Evolutionary conservation across 305 asterid species (phyloP).

Genomic region (Fraxinus albicans): DNA sequence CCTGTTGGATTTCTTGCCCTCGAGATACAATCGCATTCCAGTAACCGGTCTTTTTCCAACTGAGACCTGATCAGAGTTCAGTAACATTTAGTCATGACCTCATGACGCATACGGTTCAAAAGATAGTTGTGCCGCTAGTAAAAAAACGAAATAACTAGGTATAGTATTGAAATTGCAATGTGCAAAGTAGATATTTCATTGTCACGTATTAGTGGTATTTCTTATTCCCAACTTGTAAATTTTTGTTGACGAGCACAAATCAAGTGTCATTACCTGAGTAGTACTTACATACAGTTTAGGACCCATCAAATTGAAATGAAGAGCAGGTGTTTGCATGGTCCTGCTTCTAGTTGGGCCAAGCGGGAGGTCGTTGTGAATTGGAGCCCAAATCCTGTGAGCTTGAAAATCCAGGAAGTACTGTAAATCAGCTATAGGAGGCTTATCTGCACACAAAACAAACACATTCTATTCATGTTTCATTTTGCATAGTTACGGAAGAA

Average conservation of each 20-base stretch:
- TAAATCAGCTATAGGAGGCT: constrained; percentile 77
- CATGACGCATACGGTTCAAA: not conserved
- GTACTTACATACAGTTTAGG: constrained; percentile 79
- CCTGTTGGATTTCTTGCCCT: constrained; percentile 81
- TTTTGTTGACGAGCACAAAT: not conserved
- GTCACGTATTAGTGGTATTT: not conserved
- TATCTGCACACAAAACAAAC: constrained; percentile 46
- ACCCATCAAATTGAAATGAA: constrained; percentile 66
- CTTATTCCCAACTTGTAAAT: not conserved
- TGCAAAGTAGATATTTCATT: not conserved
- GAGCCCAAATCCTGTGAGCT: constrained; percentile 85
- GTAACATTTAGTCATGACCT: not conserved
- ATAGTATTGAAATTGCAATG: not conserved
- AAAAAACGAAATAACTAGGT: not conserved
- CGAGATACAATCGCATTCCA: constrained; percentile 84
- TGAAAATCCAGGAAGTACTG: constrained; percentile 89
- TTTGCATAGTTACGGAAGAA: not conserved
- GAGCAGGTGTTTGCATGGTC: constrained; percentile 44
- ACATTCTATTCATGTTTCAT: not conserved
- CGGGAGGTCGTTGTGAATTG: constrained; percentile 75
- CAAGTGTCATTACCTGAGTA: constrained; percentile 46
- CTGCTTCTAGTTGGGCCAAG: constrained; percentile 64
- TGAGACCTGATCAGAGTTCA: constrained; percentile 43
- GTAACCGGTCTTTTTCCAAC: constrained; percentile 64
- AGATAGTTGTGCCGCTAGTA: not conserved